Conservation (phyloP, 768 basidiomycete genomes). For the Kwoniella europaea region DNA sequence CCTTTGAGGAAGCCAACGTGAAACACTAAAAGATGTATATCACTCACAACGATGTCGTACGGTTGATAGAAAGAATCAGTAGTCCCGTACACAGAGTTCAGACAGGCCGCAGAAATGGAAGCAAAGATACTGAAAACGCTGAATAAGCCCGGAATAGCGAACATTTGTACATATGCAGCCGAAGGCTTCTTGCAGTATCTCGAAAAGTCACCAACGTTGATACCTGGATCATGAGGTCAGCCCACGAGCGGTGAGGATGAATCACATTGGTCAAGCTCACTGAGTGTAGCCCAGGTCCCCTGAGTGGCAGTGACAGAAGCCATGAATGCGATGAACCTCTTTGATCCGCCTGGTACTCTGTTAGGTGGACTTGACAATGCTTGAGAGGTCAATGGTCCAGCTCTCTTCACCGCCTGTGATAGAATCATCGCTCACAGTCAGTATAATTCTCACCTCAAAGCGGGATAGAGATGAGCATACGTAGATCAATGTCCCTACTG, state of each 20-base stretch:
- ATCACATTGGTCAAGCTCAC: constrained; percentile 1
- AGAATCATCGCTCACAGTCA: no score
- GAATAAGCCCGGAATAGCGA: constrained; percentile 47
- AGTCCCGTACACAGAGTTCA: constrained; percentile 33
- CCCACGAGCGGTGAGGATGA: background rate
- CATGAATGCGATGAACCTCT: constrained; percentile 42
- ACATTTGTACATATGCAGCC: constrained; percentile 40
- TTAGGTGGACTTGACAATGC: constrained; percentile 35
- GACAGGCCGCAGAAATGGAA: constrained; percentile 45
- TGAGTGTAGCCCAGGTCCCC: constrained; percentile 46
- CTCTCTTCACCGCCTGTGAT: constrained; percentile 26
- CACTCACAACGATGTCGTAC: constrained; percentile 43
- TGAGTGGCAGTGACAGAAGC: constrained; percentile 38
- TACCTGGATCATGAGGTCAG: constrained; percentile 9
- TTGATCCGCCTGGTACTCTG: constrained; percentile 34
- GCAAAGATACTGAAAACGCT: constrained; percentile 41
- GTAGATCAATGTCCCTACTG: constrained; percentile 46
- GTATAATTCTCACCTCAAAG: no score
- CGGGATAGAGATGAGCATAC: constrained; percentile 10
- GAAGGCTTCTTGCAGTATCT: constrained; percentile 41
- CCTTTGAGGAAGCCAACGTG: no score
- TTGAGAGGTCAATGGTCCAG: constrained; percentile 30
- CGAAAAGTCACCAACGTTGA: constrained; percentile 52
- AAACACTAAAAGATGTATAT: no score
- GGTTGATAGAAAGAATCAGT: constrained; percentile 40